phyloP scores from a whole-genome alignment of 176 grass and related monocot species.

The Olyra latifolia region DNA sequence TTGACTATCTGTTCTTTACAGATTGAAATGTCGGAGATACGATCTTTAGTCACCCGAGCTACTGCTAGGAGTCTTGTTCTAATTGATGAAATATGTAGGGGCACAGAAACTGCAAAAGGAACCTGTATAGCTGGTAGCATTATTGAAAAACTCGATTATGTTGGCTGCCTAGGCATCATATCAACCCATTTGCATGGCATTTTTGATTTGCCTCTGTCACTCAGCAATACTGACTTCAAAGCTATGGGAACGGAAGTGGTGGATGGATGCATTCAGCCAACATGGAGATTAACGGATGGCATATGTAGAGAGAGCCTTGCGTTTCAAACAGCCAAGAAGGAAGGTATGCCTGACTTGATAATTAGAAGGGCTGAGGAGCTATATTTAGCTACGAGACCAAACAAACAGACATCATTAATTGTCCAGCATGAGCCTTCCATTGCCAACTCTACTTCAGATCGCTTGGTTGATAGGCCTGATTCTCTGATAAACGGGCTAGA shows the following conservation, averaged over 20 bases:
- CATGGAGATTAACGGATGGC: conserved; percentile 76
- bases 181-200: conserved; percentile 92
- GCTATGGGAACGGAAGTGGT: conserved; percentile 79
- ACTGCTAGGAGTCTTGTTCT: conserved; percentile 72
- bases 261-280: conserved; percentile 66
- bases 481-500: conserved; percentile 35
- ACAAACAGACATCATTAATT: conserved; percentile 6
- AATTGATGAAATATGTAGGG: conserved; percentile 95
- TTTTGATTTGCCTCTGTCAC: conserved; percentile 76
- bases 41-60: conserved; percentile 69
- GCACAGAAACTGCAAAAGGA: conserved; percentile 94
- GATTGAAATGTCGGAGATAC: conserved; percentile 99
- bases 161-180: conserved; percentile 77
- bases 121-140: conserved; percentile 97
- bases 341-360: conserved; percentile 80
- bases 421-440: conserved; percentile 8
- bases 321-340: conserved; percentile 82
- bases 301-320: conserved; percentile 90
- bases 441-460: conserved; percentile 9
- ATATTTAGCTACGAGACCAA: conserved; percentile 50
- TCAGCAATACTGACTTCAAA: conserved; percentile 67
- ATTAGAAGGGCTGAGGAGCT: conserved; percentile 81
- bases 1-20: conserved; percentile 41
- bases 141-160: conserved; percentile 77
- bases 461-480: conserved; percentile 27